These are phyloP conservation scores for Wickerhamiella spandovensis DNA, from an alignment of 805 yeast genomes.

Conservation along the genomic window DNA sequence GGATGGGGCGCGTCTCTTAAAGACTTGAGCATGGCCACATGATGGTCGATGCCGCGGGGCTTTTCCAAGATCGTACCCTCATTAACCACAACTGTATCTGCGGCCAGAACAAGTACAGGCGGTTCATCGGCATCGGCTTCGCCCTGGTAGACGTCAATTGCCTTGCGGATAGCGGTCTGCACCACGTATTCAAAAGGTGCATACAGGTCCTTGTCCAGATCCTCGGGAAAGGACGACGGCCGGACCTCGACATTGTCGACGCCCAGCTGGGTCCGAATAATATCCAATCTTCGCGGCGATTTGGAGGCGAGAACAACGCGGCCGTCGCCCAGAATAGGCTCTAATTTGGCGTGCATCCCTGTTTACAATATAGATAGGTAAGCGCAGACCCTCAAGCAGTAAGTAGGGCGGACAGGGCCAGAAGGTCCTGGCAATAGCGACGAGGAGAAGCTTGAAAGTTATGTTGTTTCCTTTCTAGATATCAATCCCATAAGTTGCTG, in stretches of 20 bases:
- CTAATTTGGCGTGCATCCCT: background rate
- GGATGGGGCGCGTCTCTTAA: constrained; percentile 34
- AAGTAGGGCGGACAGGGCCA: no score
- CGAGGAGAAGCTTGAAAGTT: no score
- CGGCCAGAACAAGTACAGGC: constrained; percentile 33
- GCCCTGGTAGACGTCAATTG: constrained; percentile 39
- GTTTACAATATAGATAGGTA: background rate
- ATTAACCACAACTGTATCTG: constrained; percentile 66
- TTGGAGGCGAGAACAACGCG: constrained; percentile 61
- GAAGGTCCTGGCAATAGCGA: no score
- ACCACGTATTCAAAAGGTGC: constrained; percentile 50
- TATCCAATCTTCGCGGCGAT: constrained; percentile 68
- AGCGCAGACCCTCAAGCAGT: background rate
- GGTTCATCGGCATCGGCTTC: constrained; percentile 24
- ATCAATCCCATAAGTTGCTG: no score
- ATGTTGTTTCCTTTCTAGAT: no score
- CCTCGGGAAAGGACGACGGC: constrained; percentile 64
- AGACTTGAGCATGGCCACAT: constrained; percentile 35
- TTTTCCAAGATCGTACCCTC: constrained; percentile 61
- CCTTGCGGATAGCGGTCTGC: constrained; percentile 58
- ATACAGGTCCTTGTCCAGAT: constrained; percentile 41
- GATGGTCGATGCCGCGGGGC: constrained; percentile 46
- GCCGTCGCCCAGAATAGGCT: constrained; percentile 5
- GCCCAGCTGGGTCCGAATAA: constrained; percentile 39
- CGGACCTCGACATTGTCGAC: constrained; percentile 28